Evolutionary conservation across 306 rosid species (phyloP).

Genomic region (Vicia sativa): DNA sequence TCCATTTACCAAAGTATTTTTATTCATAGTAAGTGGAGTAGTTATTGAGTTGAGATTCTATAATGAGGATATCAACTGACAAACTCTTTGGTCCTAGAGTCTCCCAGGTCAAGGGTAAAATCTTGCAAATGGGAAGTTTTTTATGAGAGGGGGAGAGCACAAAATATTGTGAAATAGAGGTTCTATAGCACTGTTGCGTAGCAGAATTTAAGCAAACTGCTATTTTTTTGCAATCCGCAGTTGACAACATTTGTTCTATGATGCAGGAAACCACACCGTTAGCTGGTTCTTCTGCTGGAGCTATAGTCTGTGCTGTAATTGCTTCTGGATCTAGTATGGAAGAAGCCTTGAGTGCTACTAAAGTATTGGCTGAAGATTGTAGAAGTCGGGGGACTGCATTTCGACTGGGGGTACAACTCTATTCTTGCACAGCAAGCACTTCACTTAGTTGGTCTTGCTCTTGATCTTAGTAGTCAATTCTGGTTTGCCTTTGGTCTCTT

Average conservation of each 20-base stretch:
- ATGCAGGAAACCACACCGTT: constrained; percentile 87
- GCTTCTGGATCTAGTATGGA: constrained; percentile 92
- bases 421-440: not conserved
- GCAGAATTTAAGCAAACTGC: too few species aligned
- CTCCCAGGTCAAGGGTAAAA: too few species aligned
- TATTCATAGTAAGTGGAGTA: too few species aligned
- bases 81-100: too few species aligned
- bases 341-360: constrained; percentile 78
- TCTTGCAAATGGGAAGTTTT: too few species aligned
- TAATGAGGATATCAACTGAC: too few species aligned
- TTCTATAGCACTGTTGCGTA: too few species aligned
- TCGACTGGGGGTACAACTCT: constrained; percentile 82
- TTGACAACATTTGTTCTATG: not conserved
- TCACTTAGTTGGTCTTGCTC: constrained; percentile 11
- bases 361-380: constrained; percentile 91
- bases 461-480: not conserved
- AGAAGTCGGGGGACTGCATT: constrained; percentile 87
- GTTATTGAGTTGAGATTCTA: too few species aligned
- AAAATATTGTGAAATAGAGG: too few species aligned
- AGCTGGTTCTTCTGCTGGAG: constrained; percentile 99
- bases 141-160: too few species aligned
- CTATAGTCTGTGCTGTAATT: constrained; percentile 91
- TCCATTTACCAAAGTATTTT: too few species aligned
- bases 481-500: not conserved
- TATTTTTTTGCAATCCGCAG: too few species aligned